Evolutionary conservation across 352 stramenopile genomes (phyloP), one percentile per base, ranked within the genome.

Genomic region (Thraustochytrium striatum): DNA sequence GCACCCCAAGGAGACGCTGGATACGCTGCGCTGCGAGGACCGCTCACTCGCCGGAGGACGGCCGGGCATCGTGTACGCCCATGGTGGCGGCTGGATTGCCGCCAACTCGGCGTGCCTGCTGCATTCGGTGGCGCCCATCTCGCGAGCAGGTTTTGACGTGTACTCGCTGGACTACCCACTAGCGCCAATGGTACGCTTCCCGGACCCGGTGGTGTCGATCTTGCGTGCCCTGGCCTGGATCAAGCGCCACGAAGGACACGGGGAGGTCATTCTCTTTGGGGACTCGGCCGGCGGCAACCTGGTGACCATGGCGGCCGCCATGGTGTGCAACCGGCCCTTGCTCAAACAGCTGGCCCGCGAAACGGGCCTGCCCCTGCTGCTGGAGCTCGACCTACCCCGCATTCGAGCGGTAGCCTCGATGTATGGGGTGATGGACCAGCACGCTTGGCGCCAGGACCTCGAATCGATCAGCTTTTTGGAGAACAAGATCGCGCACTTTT

Each of bases 371-470:
- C 65, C 25, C n/a, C 3, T 19, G n/a, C 43, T 62, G 28, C 39
- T 43, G 0, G 19, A 5, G 11, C 35, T 62, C 19, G 0, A 25
- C 13, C 50, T 75, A 19, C 65, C 65, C 44, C 11, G 9, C 11
- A 72, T 75, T 41, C 41, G 41, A 3, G 65, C 7, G 19, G 65
- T 75, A 30, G 25, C 65, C 13, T 62, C 65, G 19, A 25, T 75
- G 13, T 75, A 75, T 28, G 65, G 65, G n/a, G 61, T 75, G 28
- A 75, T 75, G 65, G 65, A 75, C 41, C 65, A 75, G 65, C 8
- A 58, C 25, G 5, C 28, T 21, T 75, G 65, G 65, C n/a, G 58
- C 11, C 43, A 75, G 30, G 65, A 75, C 25, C 65, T 75, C 44
- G 65, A 75, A 25, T 61, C 65, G 7, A 70, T 75, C 16, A 55